These are phyloP conservation scores for Amniculicola lignicola DNA, from an alignment of 495 filamentous ascomycete genomes.

Conservation along the genomic window DNA sequence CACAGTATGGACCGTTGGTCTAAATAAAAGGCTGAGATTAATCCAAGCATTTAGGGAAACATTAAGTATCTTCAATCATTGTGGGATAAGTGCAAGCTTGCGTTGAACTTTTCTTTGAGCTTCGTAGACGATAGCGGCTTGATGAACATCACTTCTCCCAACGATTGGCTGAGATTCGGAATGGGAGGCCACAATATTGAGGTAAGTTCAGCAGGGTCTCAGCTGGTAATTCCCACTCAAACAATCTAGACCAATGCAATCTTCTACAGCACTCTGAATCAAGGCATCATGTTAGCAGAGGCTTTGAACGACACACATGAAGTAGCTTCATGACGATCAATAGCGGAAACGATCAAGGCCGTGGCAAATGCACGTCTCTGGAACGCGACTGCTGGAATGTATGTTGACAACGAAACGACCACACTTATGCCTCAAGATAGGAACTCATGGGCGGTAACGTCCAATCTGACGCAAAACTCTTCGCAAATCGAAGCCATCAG, in stretches of 20 bases:
- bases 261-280: conserved; percentile 38
- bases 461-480: conserved; percentile 35
- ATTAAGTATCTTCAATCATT: conserved; percentile 27
- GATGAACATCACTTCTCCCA: conserved; percentile 33
- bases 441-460: conserved; percentile 48
- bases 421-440: conserved; percentile 50
- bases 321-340: conserved; percentile 24
- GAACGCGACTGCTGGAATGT: conserved; percentile 34
- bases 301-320: conserved; percentile 36
- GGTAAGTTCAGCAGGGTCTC: conserved; percentile 24
- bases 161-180: conserved; percentile 46
- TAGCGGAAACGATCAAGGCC: conserved; percentile 32
- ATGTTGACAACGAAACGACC: conserved; percentile 40
- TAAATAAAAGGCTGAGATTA: neutral
- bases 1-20: conserved; percentile 22
- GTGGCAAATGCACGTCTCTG: conserved; percentile 37
- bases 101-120: conserved; percentile 33
- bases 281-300: conserved; percentile 39
- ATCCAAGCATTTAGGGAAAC: conserved; percentile 11
- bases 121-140: conserved; percentile 40
- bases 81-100: conserved; percentile 34
- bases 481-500: conserved; percentile 41
- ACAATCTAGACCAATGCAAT: conserved; percentile 34
- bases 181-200: conserved; percentile 53
- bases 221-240: neutral